Percentiles rank a stretch among this genome's conserved stretches.
Evolutionary conservation across 306 rosid genomes (phyloP).

Genomic region (Canavalia gladiata): DNA sequence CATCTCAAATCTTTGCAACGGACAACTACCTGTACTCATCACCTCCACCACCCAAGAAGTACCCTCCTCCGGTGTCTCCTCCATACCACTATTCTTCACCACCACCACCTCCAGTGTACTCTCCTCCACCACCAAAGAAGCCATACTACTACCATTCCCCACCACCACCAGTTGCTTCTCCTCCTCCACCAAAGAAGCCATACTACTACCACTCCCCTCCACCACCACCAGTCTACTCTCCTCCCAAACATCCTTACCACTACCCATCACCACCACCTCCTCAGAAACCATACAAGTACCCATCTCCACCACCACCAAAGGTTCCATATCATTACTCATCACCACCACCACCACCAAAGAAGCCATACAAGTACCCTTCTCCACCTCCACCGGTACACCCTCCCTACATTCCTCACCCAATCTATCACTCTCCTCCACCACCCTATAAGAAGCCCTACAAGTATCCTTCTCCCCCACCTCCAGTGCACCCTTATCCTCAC

Average conservation of each 20-base stretch:
- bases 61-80: slow-evolving; percentile 43
- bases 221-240: slow-evolving; percentile 45
- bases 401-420: not conserved
- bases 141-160: slow-evolving; percentile 43
- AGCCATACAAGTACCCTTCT: not conserved
- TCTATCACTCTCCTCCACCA: slow-evolving; percentile 56
- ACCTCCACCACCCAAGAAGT: slow-evolving; percentile 54
- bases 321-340: not conserved
- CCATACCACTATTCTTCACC: slow-evolving; percentile 39
- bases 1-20: slow-evolving; percentile 44
- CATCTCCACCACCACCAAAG: slow-evolving; percentile 47
- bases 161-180: slow-evolving; percentile 8
- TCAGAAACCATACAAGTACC: slow-evolving; percentile 23
- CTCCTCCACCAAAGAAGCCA: slow-evolving; percentile 22
- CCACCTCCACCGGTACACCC: not conserved
- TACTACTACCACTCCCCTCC: slow-evolving; percentile 44
- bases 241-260: slow-evolving; percentile 37
- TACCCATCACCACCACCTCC: slow-evolving; percentile 46
- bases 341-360: slow-evolving; percentile 32
- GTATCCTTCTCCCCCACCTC: slow-evolving; percentile 50
- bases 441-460: slow-evolving; percentile 43
- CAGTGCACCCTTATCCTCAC: not conserved
- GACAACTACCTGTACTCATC: slow-evolving; percentile 65
- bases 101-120: not conserved
- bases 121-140: not conserved